A percentile compares a stretch with the other conserved stretches of the same genome.
Conservation (phyloP, 768 basidiomycete genomes). For the Suillus americanus region DNA sequence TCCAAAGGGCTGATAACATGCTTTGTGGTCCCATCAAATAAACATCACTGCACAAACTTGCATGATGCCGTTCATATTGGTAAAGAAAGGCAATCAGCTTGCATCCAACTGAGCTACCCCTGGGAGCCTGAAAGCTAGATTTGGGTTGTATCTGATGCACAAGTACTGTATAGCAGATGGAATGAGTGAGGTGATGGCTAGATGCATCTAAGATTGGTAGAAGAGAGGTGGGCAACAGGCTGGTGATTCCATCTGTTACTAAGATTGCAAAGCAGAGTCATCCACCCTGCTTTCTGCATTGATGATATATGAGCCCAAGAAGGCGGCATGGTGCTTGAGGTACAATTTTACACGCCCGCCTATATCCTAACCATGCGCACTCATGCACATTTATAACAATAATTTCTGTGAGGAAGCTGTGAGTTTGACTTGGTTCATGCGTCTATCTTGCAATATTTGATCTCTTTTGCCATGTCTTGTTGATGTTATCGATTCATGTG, state of each 20-base stretch:
- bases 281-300: background rate
- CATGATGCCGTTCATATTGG: no score
- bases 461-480: background rate
- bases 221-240: no score
- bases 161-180: no score
- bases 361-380: background rate
- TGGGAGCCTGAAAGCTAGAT: no score
- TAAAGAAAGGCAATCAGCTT: no score
- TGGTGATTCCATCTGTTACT: background rate
- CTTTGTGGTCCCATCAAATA: no score
- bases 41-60: no score
- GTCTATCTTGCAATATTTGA: background rate
- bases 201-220: no score
- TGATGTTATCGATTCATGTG: background rate
- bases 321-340: background rate
- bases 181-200: no score
- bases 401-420: background rate
- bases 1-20: no score
- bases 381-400: background rate
- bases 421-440: background rate
- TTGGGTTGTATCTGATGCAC: no score
- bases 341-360: background rate
- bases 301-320: background rate
- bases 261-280: background rate
- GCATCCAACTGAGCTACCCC: no score